Evolutionary conservation across 2,329 filamentous ascomycete species (phyloP).

Genomic region (Bipolaris cookei): DNA sequence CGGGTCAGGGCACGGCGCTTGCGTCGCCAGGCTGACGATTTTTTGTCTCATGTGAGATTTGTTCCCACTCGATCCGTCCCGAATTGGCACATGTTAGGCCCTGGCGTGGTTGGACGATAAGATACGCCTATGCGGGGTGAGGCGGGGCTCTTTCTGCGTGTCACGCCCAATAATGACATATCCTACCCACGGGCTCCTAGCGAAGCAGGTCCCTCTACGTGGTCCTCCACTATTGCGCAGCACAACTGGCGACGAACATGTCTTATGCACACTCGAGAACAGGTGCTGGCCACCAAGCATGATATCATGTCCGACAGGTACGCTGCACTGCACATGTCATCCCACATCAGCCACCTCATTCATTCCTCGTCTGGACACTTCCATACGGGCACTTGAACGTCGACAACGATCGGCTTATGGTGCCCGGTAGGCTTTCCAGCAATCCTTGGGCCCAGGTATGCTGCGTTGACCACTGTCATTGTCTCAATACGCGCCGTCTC

Average conservation of each 20-base stretch:
- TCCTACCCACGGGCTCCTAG: constrained; percentile 1
- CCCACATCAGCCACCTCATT: constrained; percentile 16
- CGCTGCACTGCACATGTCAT: constrained; percentile 24
- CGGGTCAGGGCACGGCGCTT: constrained; percentile 30
- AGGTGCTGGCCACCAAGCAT: constrained; percentile 15
- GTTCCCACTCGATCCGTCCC: constrained; percentile 42
- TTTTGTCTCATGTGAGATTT: constrained; percentile 19
- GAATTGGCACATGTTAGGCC: constrained; percentile 33
- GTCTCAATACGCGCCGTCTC: constrained; percentile 65
- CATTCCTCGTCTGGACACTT: constrained; percentile 41
- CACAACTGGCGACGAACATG: not conserved
- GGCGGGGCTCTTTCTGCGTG: constrained; percentile 32
- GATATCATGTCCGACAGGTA: constrained; percentile 31
- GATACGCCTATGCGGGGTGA: constrained; percentile 38
- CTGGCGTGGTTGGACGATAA: constrained; percentile 35
- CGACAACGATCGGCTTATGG: constrained; percentile 84
- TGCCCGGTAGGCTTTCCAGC: constrained; percentile 63
- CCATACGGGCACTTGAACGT: constrained; percentile 73
- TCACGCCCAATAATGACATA: constrained; percentile 18
- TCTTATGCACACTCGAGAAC: not conserved
- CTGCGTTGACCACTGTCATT: constrained; percentile 80
- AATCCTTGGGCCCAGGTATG: constrained; percentile 72
- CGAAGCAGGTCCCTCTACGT: constrained; percentile 28
- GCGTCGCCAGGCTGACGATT: constrained; percentile 41
- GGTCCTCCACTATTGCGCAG: constrained; percentile 31